These are phyloP conservation scores for Mucor plumbeus DNA, from an alignment of 371 early-diverging fungal genomes.

Conservation along the genomic window DNA sequence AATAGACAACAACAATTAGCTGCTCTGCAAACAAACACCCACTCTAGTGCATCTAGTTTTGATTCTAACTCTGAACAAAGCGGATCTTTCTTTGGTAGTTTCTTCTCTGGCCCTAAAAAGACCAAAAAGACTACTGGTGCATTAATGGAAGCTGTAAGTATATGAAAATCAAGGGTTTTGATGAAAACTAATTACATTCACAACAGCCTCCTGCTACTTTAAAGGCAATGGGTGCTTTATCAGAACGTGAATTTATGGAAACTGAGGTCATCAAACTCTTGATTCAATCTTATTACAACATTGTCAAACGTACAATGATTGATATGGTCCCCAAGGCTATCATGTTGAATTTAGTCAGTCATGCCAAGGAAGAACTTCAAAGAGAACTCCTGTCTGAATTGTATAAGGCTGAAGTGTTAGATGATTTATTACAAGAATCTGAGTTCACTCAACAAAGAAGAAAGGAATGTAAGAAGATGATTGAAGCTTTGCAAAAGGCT, in stretches of 20 bases:
- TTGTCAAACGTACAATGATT: conserved; percentile 96
- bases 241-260: conserved; percentile 96
- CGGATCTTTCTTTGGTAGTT: conserved; percentile 93
- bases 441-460: conserved; percentile 90
- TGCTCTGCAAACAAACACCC: conserved; percentile 15
- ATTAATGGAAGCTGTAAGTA: conserved; percentile 74
- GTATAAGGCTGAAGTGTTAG: conserved; percentile 91
- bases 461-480: conserved; percentile 97
- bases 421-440: conserved; percentile 93
- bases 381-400: conserved; percentile 93
- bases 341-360: conserved; percentile 95
- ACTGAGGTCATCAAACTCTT: conserved; percentile 98
- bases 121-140: conserved; percentile 44
- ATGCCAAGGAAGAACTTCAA: conserved; percentile 93
- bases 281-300: conserved; percentile 95
- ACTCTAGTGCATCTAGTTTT: neutral
- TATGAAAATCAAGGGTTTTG: neutral
- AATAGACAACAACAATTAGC: conserved; percentile 24
- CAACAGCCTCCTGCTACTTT: conserved; percentile 90
- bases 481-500: conserved; percentile 92
- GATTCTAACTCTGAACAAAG: conserved; percentile 31
- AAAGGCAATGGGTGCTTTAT: conserved; percentile 92
- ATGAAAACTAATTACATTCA: neutral
- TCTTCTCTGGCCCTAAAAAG: conserved; percentile 84
- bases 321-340: conserved; percentile 99